Percentiles rank a stretch among this genome's conserved stretches.
Evolutionary conservation across 345 rosid species (phyloP).

Genomic region (Toxicodendron radicans): DNA sequence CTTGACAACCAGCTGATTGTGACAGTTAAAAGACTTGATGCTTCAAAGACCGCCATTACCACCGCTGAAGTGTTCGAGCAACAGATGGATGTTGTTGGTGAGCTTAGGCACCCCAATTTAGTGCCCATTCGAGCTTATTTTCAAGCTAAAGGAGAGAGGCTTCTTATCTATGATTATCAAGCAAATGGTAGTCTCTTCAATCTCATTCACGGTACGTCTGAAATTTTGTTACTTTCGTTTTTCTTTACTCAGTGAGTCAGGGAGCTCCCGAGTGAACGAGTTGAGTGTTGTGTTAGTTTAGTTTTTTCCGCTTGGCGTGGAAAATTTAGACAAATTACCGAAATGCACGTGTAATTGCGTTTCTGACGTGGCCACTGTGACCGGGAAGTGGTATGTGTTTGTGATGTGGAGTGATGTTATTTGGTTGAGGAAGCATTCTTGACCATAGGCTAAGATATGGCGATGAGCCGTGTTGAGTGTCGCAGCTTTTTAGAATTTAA

Average conservation of each 20-base stretch:
- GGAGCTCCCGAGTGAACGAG: neutral
- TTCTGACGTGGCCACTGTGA: neutral
- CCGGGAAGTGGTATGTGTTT: neutral
- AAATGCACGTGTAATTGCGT: neutral
- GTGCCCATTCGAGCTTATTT: constrained; percentile 76
- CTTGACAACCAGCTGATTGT: constrained; percentile 72
- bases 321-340: neutral
- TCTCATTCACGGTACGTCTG: constrained; percentile 78
- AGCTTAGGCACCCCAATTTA: constrained; percentile 65
- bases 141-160: constrained; percentile 87
- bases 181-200: constrained; percentile 87
- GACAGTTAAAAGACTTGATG: constrained; percentile 84
- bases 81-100: constrained; percentile 79
- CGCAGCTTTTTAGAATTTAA: neutral
- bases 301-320: neutral
- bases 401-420: neutral
- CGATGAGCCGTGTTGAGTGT: neutral
- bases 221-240: neutral
- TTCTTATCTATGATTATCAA: constrained; percentile 78
- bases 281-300: neutral
- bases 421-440: neutral
- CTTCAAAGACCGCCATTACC: constrained; percentile 64
- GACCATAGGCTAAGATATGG: neutral
- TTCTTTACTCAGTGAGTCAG: constrained; percentile 4
- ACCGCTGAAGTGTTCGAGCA: constrained; percentile 63